Evolutionary conservation across 1,139 yeast species (phyloP).

Genomic region (Wickerhamiella infanticola): DNA sequence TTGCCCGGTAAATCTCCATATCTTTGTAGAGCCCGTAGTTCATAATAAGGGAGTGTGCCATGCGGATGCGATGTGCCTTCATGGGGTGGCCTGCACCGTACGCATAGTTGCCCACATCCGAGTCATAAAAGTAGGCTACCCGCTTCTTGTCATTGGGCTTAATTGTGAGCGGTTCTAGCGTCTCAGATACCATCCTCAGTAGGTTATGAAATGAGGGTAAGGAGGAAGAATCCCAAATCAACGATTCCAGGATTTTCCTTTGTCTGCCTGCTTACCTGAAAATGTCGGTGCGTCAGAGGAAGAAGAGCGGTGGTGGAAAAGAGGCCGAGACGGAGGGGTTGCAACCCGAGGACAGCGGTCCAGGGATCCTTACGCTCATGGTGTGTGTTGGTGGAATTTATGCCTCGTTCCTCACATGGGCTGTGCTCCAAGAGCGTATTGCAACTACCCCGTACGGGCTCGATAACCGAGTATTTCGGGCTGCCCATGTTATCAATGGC

Average conservation of each 20-base stretch:
- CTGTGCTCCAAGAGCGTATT: conserved; percentile 76
- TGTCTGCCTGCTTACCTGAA: too few species aligned
- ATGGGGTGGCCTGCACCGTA: conserved; percentile 98
- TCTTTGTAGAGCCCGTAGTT: conserved; percentile 91
- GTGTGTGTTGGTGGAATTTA: conserved; percentile 63
- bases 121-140: conserved; percentile 22
- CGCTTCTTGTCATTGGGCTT: conserved; percentile 24
- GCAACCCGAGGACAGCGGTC: neutral
- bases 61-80: conserved; percentile 97
- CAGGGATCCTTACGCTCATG: conserved; percentile 2
- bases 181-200: conserved; percentile 1
- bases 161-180: conserved; percentile 3
- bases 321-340: too few species aligned
- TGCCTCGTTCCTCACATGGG: conserved; percentile 79
- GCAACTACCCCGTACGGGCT: conserved; percentile 64
- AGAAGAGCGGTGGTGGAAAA: too few species aligned
- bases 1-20: conserved; percentile 93
- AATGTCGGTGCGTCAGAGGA: too few species aligned
- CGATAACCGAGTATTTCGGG: conserved; percentile 42
- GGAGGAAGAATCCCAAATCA: neutral
- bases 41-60: conserved; percentile 96
- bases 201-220: neutral
- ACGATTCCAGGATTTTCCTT: too few species aligned
- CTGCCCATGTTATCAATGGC: conserved; percentile 61
- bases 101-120: conserved; percentile 94